Base-by-base conservation (phyloP, 140 eudicot genomes). In the Ambrosia hybrid region DNA sequence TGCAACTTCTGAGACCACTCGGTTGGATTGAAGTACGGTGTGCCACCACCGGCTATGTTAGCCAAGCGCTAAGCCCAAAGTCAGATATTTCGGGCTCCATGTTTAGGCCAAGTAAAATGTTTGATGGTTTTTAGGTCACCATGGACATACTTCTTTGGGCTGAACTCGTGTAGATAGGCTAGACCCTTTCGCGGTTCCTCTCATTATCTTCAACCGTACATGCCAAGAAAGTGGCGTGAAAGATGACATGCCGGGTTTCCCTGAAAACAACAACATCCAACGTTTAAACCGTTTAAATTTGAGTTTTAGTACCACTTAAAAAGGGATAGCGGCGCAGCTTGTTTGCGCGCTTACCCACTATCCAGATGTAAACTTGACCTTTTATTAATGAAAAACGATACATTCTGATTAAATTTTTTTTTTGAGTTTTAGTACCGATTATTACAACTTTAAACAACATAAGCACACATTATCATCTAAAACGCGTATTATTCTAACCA, bases 121-220 rank as follows among this genome's bases (percentile, higher is more conserved):
- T 93, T 16, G 93, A 87, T 2, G 98, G 97, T n/a, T 81, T 93
- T 93, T 51, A 93, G 76, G 76, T 90, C 98, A 5, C 98, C 98
- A 34, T 93, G 98, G 10, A 93, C 97, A 16, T 93, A 93, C 36
- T 90, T 93, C 55, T 93, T 93, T 60, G 98, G 98, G 74, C 98
- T 93, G 62, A 75, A 93, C 57, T 93, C 98, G n/a, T 93, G 98
- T 43, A 93, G 82, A 71, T 87, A 93, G 52, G 86, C 84, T 62
- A 93, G 60, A 74, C n/a, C 98, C 97, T 76, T 83, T 93, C 0
- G 96, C 91, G 57, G 83, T 71, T 73, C 98, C 98, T 84, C 82
- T 93, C 86, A 90, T 85, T 60, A 93, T 87, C 48, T 82, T 85
- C 73, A 87, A 59, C 16, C 98, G 81, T 0, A 41, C 46, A 2